Conservation (phyloP, 371 early-diverging fungal species). For the Furculomyces boomerangus region DNA sequence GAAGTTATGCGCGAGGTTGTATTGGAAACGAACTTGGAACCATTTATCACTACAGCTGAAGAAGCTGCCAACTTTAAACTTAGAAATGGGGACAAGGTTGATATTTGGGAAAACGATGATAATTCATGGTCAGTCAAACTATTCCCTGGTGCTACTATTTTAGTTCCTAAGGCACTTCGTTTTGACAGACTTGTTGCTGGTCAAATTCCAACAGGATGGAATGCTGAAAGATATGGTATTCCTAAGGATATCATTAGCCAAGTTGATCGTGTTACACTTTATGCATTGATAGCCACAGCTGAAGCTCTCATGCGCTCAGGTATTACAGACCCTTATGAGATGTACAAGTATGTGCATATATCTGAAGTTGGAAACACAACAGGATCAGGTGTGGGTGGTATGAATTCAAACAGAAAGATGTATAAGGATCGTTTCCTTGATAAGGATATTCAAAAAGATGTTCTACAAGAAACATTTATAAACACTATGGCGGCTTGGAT, state of each 20-base stretch:
- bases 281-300: conserved; percentile 80
- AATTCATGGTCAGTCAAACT: conserved; percentile 64
- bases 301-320: conserved; percentile 84
- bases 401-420: conserved; percentile 54
- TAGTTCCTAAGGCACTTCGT: conserved; percentile 84
- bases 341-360: conserved; percentile 93
- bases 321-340: conserved; percentile 93
- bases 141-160: conserved; percentile 76
- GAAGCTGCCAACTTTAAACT: conserved; percentile 82
- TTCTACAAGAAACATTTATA: conserved; percentile 90
- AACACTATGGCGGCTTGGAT: conserved; percentile 97
- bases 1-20: conserved; percentile 79
- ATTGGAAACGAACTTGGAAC: conserved; percentile 78
- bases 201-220: conserved; percentile 92
- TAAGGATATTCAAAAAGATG: conserved; percentile 81
- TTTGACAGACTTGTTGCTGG: conserved; percentile 90
- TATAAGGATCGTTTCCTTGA: conserved; percentile 68
- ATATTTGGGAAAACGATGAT: conserved; percentile 45
- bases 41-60: conserved; percentile 77
- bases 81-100: conserved; percentile 72
- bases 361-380: conserved; percentile 85
- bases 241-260: conserved; percentile 85
- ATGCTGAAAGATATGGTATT: conserved; percentile 81
- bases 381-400: conserved; percentile 83
- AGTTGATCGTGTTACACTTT: conserved; percentile 81